A percentile compares a stretch with the other conserved stretches of the same genome.
Evolutionary conservation across 2,329 filamentous ascomycete species (phyloP).

Genomic region (Decorospora gaudefroyi): DNA sequence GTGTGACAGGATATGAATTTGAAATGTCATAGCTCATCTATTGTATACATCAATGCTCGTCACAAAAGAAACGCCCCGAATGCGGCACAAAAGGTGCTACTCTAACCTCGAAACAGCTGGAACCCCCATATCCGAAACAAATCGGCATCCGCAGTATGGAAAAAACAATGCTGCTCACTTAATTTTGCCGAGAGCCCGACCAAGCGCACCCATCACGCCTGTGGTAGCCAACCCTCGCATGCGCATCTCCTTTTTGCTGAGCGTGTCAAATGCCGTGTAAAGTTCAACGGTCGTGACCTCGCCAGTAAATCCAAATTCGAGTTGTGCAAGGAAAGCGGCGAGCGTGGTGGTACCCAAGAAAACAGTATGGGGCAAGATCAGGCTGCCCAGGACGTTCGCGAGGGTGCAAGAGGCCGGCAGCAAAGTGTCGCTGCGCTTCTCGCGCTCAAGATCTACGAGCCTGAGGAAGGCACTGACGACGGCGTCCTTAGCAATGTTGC

Average conservation of each 20-base stretch:
- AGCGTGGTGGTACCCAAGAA: neutral
- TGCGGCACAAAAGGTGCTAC: too few relatives aligned
- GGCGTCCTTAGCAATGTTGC: neutral
- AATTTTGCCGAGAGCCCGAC: too few relatives aligned
- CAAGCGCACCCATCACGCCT: too few relatives aligned
- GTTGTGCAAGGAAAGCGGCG: neutral
- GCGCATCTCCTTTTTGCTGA: neutral
- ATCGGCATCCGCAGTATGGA: too few relatives aligned
- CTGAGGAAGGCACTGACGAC: neutral
- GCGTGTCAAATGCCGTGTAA: neutral
- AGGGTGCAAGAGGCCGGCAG: neutral
- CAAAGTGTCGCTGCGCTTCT: neutral
- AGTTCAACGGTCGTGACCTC: neutral
- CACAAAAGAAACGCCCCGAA: too few relatives aligned
- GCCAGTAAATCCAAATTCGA: neutral
- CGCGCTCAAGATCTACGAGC: neutral
- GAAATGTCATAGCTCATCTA: too few relatives aligned
- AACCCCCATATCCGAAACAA: too few relatives aligned
- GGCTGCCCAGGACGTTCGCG: neutral
- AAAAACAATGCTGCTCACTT: too few relatives aligned
- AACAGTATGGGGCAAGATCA: neutral
- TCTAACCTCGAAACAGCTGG: too few relatives aligned
- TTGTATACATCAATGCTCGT: too few relatives aligned
- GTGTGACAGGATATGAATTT: too few relatives aligned
- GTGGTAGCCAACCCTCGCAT: too few relatives aligned